phyloP scores from a whole-genome alignment of 306 rosid species.

The Medicago arabica region DNA sequence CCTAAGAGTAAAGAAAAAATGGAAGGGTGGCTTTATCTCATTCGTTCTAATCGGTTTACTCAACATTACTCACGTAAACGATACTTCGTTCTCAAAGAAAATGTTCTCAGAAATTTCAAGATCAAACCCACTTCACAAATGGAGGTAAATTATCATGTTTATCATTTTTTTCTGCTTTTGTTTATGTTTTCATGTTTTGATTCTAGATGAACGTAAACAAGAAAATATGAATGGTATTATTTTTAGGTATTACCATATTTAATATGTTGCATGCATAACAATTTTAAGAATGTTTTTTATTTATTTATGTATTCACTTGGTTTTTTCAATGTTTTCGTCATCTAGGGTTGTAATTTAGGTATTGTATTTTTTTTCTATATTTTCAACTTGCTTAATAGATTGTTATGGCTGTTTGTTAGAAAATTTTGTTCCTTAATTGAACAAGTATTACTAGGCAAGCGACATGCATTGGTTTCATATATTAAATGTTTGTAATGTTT shows the following conservation, averaged over 20 bases:
- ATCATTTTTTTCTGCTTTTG: too few relatives aligned
- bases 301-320: background rate
- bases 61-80: constrained; percentile 66
- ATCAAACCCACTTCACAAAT: constrained; percentile 55
- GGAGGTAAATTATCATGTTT: constrained; percentile 50
- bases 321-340: constrained; percentile 16
- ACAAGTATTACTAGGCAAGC: background rate
- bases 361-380: background rate
- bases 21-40: constrained; percentile 91
- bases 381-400: constrained; percentile 14
- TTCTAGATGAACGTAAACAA: background rate
- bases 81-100: constrained; percentile 67
- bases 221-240: background rate
- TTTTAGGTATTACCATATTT: constrained; percentile 17
- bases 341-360: background rate
- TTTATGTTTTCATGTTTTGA: background rate
- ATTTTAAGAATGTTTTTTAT: constrained; percentile 11
- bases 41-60: constrained; percentile 68
- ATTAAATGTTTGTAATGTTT: background rate
- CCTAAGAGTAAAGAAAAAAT: constrained; percentile 52
- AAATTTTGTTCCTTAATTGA: background rate
- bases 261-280: background rate
- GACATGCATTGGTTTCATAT: constrained; percentile 9
- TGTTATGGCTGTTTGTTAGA: constrained; percentile 16
- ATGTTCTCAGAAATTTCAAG: constrained; percentile 74